These are phyloP conservation scores for Arabis hirsuta DNA, from an alignment of 345 rosid species.

Conservation along the genomic window DNA sequence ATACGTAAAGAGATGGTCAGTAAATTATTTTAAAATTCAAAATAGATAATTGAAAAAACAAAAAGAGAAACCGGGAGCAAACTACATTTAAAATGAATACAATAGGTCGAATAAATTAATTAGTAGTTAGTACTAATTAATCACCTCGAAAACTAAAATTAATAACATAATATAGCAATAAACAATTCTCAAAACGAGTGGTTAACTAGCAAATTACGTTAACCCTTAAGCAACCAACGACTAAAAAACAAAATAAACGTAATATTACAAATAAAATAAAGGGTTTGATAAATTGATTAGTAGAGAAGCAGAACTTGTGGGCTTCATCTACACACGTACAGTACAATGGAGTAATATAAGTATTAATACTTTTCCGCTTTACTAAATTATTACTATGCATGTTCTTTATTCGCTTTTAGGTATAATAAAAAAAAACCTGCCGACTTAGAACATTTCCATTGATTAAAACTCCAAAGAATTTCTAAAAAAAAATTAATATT, in stretches of 20 bases:
- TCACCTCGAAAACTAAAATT: slow-evolving; percentile 24
- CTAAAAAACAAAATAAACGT: background rate
- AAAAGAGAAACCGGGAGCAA: background rate
- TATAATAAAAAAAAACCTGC: slow-evolving; percentile 28
- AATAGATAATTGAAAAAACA: background rate
- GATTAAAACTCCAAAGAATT: too few species aligned
- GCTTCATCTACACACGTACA: slow-evolving; percentile 38
- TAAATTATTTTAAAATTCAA: too few species aligned
- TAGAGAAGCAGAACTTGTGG: slow-evolving; percentile 36
- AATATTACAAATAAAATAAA: background rate
- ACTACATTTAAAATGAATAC: background rate
- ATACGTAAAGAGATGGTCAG: too few species aligned
- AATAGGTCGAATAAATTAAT: background rate
- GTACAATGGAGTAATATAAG: slow-evolving; percentile 16
- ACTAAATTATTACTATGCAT: slow-evolving; percentile 9
- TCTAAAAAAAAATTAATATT: too few species aligned
- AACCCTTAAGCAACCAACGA: slow-evolving; percentile 19
- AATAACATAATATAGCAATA: slow-evolving; percentile 30
- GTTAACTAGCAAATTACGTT: slow-evolving; percentile 40
- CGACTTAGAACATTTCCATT: too few species aligned
- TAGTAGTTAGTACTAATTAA: background rate
- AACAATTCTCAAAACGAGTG: slow-evolving; percentile 38
- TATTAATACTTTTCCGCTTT: background rate
- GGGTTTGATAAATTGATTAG: slow-evolving; percentile 19
- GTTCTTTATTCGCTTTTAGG: slow-evolving; percentile 15